Evolutionary conservation across 2,329 filamentous ascomycete species (phyloP).

Genomic region (Magnaporthiopsis rhizophila): DNA sequence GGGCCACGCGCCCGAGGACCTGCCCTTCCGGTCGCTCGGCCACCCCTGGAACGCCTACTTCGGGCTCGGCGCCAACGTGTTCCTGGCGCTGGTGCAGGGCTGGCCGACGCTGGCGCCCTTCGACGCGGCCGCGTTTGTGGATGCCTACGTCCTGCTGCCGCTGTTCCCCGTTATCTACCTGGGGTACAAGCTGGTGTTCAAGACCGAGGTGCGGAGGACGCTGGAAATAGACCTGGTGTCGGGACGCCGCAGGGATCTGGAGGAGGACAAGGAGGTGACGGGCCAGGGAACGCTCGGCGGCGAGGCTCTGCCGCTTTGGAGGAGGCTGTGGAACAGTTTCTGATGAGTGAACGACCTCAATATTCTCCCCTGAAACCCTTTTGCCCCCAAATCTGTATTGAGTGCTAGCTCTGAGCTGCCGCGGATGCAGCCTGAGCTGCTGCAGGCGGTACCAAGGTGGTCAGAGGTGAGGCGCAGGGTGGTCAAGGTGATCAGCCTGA

Average conservation of each 20-base stretch:
- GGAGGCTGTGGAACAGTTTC: constrained; percentile 32
- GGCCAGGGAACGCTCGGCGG: constrained; percentile 18
- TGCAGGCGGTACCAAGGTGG: too few relatives aligned
- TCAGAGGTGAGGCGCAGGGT: too few relatives aligned
- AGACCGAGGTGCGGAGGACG: constrained; percentile 40
- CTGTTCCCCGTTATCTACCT: constrained; percentile 51
- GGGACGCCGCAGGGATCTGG: constrained; percentile 46
- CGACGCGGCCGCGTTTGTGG: constrained; percentile 49
- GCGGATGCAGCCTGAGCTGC: too few relatives aligned
- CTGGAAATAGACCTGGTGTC: constrained; percentile 49
- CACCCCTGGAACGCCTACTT: constrained; percentile 55
- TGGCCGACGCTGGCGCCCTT: constrained; percentile 54
- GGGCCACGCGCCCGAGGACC: constrained; percentile 42
- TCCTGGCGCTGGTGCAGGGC: constrained; percentile 53
- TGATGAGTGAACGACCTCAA: constrained; percentile 14
- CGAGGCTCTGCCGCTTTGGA: constrained; percentile 30
- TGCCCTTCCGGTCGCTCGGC: constrained; percentile 46
- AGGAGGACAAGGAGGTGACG: constrained; percentile 30
- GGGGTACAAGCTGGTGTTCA: constrained; percentile 45
- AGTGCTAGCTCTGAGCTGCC: too few relatives aligned
- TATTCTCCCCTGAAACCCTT: too few relatives aligned
- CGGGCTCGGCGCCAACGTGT: constrained; percentile 47
- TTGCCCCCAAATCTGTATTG: too few relatives aligned
- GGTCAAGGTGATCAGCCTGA: too few relatives aligned
- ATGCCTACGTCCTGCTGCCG: constrained; percentile 54